Base-by-base conservation (phyloP, 2,329 filamentous ascomycete genomes). In the Aspergillus tubingensis region DNA sequence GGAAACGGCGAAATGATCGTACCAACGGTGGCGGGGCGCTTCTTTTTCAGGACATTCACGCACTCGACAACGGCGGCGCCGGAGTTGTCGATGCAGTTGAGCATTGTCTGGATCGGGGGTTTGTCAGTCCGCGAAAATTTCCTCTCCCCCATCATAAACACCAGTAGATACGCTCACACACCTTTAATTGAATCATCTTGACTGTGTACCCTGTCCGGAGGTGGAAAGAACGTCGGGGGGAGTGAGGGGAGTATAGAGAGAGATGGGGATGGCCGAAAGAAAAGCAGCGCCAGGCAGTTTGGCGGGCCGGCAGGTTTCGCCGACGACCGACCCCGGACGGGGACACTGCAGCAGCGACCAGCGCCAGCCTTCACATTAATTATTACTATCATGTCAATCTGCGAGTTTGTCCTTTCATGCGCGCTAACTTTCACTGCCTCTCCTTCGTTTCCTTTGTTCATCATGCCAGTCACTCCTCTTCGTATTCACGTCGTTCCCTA, bases 71-170 rank as follows among this genome's bases (percentile, higher is more conserved):
- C 85, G 71, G 95, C 93, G 69, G 95, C 95, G 76, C 95, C 95
- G 67, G 95, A 98, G 84, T 97, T 99, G 89, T 99, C 95, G 87
- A 99, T 98, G 88, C 95, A 98, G 81, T 95, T 97, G 72, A 99
- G 86, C 87, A 99, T 92, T 76, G 93, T 91, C 95, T 97, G 69
- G 11, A 23, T 11, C 8, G 5, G 3, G 17, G 17, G 23, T 27
- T 36, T 27, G 52, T 67, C 54, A 70, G 65, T 36, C 32, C 52
- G 38, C 17, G 19, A 49, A 49, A 53, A 32, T 11, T 23, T 44
- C 25, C 11, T 15, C 19, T 13, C 13, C 17, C 10, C 1, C 13
- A 43, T 64, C n/a, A 66, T 47, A 36, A 11, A 25, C 27, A 5
- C 2, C 10, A 30, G 13, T 15, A 10, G 17, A 17, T 38, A n/a